A percentile compares a stretch with the other conserved stretches of the same genome.
These are phyloP conservation scores for Byssothecium circinans DNA, from an alignment of 2,329 filamentous ascomycete genomes.

Conservation along the genomic window DNA sequence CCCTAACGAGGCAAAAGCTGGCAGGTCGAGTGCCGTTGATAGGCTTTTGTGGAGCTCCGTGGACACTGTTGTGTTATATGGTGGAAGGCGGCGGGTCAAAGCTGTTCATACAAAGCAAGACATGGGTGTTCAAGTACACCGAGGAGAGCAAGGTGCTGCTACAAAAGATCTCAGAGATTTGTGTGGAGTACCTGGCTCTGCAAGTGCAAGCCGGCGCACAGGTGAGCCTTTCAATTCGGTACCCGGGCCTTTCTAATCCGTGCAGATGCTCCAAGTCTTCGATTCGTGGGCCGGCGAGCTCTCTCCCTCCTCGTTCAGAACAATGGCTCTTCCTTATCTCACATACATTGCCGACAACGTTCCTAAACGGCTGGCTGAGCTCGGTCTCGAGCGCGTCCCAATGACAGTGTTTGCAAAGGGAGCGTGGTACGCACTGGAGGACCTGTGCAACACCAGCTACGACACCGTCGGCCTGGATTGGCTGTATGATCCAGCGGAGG, in stretches of 20 bases:
- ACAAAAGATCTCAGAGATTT: constrained; percentile 90
- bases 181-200: constrained; percentile 88
- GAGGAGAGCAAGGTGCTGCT: constrained; percentile 78
- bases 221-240: constrained; percentile 46
- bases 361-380: constrained; percentile 70
- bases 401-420: constrained; percentile 99
- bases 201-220: constrained; percentile 94
- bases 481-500: constrained; percentile 85
- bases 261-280: constrained; percentile 86
- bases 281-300: constrained; percentile 98
- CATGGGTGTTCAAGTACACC: constrained; percentile 91
- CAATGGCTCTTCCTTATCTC: constrained; percentile 85
- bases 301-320: constrained; percentile 77
- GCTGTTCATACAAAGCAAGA: constrained; percentile 91
- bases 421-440: constrained; percentile 90
- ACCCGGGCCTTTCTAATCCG: constrained; percentile 15
- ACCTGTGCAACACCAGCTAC: constrained; percentile 85
- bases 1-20: constrained; percentile 84
- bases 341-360: constrained; percentile 80
- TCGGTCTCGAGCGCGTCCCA: constrained; percentile 78
- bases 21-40: constrained; percentile 87
- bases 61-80: constrained; percentile 98
- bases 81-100: constrained; percentile 96
- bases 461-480: constrained; percentile 94
- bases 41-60: constrained; percentile 95